Percentiles rank a stretch among this genome's conserved stretches.
Evolutionary conservation across 1,284 basidiomycete species (phyloP).

Genomic region (Ganoderma lucidum): DNA sequence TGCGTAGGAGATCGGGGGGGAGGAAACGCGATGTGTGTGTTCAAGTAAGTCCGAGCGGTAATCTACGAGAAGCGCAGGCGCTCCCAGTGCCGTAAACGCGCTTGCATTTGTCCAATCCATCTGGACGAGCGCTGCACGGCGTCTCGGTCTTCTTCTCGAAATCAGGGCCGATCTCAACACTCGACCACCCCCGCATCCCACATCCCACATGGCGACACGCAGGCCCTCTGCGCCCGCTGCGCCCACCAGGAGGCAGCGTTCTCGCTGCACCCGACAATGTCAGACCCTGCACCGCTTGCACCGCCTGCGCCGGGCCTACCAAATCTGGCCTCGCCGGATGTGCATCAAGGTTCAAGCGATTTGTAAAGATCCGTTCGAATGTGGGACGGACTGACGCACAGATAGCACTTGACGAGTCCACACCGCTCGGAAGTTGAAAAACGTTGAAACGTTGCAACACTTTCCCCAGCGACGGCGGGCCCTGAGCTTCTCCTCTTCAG

Average conservation of each 20-base stretch:
- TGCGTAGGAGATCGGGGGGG: slow-evolving; percentile 18
- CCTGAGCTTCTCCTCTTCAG: slow-evolving; percentile 21
- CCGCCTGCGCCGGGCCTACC: slow-evolving; percentile 22
- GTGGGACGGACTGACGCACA: slow-evolving; percentile 23
- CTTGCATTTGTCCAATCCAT: slow-evolving; percentile 22
- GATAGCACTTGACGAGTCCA: slow-evolving; percentile 20
- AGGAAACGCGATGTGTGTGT: slow-evolving; percentile 23
- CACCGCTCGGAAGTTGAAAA: slow-evolving; percentile 4
- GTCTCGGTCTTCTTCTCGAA: slow-evolving; percentile 7
- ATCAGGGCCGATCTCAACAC: slow-evolving; percentile 29
- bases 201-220: slow-evolving; percentile 14
- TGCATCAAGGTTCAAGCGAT: slow-evolving; percentile 29
- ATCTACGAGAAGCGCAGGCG: slow-evolving; percentile 31
- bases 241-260: slow-evolving; percentile 11
- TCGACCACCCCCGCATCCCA: slow-evolving; percentile 11
- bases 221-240: slow-evolving; percentile 12
- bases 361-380: slow-evolving; percentile 31
- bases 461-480: slow-evolving; percentile 12
- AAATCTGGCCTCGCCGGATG: slow-evolving; percentile 3
- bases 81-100: slow-evolving; percentile 27
- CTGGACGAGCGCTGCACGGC: slow-evolving; percentile 9
- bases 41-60: slow-evolving; percentile 34
- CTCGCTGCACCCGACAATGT: slow-evolving; percentile 2
- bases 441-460: slow-evolving; percentile 24
- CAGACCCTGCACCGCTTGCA: slow-evolving; percentile 31